phyloP scores from a whole-genome alignment of 2,329 filamentous ascomycete genomes.

The Aspergillus jensenii region DNA sequence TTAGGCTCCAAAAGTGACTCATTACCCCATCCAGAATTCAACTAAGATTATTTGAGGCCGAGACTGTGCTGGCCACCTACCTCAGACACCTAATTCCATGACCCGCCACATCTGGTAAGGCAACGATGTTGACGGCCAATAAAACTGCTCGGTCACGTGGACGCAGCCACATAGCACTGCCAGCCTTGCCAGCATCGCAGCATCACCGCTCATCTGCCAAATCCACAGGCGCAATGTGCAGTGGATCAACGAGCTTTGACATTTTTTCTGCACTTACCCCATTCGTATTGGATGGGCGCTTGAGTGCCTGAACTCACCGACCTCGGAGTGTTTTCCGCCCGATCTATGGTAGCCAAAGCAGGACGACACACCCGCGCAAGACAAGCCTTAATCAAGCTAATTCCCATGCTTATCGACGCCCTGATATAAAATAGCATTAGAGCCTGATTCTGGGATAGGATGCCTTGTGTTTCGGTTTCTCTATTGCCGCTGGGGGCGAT shows the following conservation, averaged over 20 bases:
- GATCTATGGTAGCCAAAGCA: not conserved
- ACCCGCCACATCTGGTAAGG: not conserved
- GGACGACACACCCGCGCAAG: not conserved
- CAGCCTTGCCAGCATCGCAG: not conserved
- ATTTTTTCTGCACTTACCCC: not conserved
- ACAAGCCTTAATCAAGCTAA: not conserved
- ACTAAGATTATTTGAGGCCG: not conserved
- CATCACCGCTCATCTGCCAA: not conserved
- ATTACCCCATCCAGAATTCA: not conserved
- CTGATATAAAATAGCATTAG: not conserved
- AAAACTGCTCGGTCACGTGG: not conserved
- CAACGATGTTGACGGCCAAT: not conserved
- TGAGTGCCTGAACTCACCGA: not conserved
- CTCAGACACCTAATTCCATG: slow-evolving; percentile 1
- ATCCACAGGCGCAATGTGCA: not conserved
- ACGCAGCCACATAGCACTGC: slow-evolving; percentile 11
- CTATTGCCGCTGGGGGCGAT: not conserved
- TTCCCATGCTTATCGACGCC: not conserved
- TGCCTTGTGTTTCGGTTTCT: not conserved
- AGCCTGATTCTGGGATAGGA: not conserved
- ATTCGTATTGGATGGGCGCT: not conserved
- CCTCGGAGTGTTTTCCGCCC: not conserved
- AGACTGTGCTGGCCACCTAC: not conserved
- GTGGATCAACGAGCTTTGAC: not conserved
- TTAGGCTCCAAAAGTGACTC: slow-evolving; percentile 12